Conservation (phyloP, 148 eudicot genomes). For the Camellia lanceoleosa region DNA sequence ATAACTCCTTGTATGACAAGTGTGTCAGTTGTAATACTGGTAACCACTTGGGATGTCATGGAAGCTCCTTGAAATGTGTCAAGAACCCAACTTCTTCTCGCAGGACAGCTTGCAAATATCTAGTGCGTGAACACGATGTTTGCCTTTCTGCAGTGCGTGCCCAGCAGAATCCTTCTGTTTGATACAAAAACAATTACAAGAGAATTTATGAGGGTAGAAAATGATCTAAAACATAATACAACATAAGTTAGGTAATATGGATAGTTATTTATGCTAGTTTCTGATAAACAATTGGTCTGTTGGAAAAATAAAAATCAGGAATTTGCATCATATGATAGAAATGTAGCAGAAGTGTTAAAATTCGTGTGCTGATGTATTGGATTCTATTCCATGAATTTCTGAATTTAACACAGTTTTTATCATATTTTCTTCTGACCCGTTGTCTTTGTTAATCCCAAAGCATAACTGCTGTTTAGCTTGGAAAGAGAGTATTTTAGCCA, state of each 20-base stretch:
- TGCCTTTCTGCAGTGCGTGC: conserved; percentile 11
- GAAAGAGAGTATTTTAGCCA: no score
- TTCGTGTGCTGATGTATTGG: no score
- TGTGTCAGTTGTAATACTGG: conserved; percentile 6
- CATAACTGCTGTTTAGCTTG: no score
- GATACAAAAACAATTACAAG: background rate
- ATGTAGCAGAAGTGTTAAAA: no score
- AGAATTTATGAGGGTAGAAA: background rate
- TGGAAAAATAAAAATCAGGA: no score
- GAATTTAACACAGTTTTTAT: no score
- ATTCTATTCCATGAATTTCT: no score
- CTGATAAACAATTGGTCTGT: no score
- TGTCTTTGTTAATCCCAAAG: no score
- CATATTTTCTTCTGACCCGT: no score
- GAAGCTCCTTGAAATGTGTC: conserved; percentile 4
- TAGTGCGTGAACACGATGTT: background rate
- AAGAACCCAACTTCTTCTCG: conserved; percentile 16
- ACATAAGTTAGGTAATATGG: background rate
- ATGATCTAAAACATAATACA: background rate
- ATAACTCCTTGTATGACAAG: conserved; percentile 15
- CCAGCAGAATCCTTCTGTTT: conserved; percentile 17
- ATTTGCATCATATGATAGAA: no score
- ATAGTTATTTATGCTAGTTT: background rate
- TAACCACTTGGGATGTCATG: conserved; percentile 15
- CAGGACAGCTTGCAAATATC: conserved; percentile 11